phyloP scores from a whole-genome alignment of 2,329 filamentous ascomycete genomes.

The Claviceps humidiphila region DNA sequence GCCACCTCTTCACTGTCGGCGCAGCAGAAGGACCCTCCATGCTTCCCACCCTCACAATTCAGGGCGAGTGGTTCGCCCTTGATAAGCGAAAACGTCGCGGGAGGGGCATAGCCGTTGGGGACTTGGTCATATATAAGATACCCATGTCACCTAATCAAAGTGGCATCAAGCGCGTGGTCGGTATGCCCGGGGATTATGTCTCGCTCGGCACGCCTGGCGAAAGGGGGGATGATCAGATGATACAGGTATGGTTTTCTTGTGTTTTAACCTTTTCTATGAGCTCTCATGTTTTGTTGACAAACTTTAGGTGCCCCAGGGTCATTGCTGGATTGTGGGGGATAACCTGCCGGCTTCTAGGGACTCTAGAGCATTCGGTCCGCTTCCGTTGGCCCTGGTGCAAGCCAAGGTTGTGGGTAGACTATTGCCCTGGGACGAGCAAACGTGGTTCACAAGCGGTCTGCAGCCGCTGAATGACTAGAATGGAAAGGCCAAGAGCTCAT shows the following conservation, averaged over 20 bases:
- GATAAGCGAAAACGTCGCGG: constrained; percentile 57
- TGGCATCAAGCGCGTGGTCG: constrained; percentile 69
- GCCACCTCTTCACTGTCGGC: constrained; percentile 49
- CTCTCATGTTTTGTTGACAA: not conserved
- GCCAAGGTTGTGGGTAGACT: constrained; percentile 66
- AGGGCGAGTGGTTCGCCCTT: constrained; percentile 56
- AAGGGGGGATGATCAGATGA: constrained; percentile 36
- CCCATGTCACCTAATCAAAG: constrained; percentile 49
- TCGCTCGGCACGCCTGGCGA: constrained; percentile 47
- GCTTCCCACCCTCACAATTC: constrained; percentile 66
- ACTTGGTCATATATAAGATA: constrained; percentile 67
- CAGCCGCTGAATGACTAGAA: constrained; percentile 15
- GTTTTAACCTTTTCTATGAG: not conserved
- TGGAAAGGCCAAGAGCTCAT: not conserved
- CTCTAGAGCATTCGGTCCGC: constrained; percentile 72
- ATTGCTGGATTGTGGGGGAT: constrained; percentile 85
- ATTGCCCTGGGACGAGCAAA: constrained; percentile 36
- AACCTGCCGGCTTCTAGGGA: constrained; percentile 76
- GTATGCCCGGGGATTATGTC: constrained; percentile 66
- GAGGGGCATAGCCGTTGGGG: constrained; percentile 55
- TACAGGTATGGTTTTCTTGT: constrained; percentile 39
- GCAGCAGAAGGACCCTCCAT: constrained; percentile 65
- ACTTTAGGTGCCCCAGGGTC: constrained; percentile 73
- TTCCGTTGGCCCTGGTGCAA: constrained; percentile 72
- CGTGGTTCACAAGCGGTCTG: constrained; percentile 35